phyloP scores from a whole-genome alignment of 1,284 basidiomycete genomes.

The Cutaneotrichosporon mucoides region DNA sequence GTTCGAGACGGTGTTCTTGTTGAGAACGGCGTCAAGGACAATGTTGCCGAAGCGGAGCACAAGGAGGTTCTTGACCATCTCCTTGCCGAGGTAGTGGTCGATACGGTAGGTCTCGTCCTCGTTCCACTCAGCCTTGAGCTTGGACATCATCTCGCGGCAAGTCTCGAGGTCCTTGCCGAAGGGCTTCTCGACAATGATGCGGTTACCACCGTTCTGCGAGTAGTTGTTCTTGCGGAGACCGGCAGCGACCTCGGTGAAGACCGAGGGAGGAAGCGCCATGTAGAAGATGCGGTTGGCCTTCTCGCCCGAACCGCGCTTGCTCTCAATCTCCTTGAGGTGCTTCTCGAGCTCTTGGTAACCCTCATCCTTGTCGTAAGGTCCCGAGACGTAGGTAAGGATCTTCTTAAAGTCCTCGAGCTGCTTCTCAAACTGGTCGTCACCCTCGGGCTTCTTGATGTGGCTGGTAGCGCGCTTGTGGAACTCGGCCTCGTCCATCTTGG shows the following conservation, averaged over 20 bases:
- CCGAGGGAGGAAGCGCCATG: conserved; percentile 87
- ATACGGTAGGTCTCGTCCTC: conserved; percentile 98
- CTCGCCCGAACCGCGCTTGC: conserved; percentile 53
- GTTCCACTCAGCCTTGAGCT: conserved; percentile 79
- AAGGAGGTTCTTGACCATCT: conserved; percentile 97
- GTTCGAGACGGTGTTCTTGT: conserved; percentile 89
- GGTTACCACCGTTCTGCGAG: conserved; percentile 65
- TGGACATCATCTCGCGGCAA: conserved; percentile 70
- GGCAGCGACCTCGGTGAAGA: conserved; percentile 82
- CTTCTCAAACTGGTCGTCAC: conserved; percentile 51
- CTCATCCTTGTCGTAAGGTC: conserved; percentile 76
- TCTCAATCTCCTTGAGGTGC: conserved; percentile 72
- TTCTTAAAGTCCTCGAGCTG: conserved; percentile 77
- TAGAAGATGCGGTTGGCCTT: conserved; percentile 75
- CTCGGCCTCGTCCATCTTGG: conserved; percentile 67
- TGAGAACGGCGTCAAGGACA: conserved; percentile 79
- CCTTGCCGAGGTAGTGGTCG: conserved; percentile 96
- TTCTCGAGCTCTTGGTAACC: conserved; percentile 73
- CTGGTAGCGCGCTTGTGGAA: conserved; percentile 77
- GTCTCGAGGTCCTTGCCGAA: conserved; percentile 90
- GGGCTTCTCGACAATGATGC: conserved; percentile 94
- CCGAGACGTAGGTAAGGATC: conserved; percentile 73
- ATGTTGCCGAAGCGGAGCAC: conserved; percentile 91
- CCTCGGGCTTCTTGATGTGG: conserved; percentile 73
- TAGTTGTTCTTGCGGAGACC: conserved; percentile 80